Base-by-base conservation (phyloP, 495 filamentous ascomycete genomes). In the Hypoxylon cercidicola region DNA sequence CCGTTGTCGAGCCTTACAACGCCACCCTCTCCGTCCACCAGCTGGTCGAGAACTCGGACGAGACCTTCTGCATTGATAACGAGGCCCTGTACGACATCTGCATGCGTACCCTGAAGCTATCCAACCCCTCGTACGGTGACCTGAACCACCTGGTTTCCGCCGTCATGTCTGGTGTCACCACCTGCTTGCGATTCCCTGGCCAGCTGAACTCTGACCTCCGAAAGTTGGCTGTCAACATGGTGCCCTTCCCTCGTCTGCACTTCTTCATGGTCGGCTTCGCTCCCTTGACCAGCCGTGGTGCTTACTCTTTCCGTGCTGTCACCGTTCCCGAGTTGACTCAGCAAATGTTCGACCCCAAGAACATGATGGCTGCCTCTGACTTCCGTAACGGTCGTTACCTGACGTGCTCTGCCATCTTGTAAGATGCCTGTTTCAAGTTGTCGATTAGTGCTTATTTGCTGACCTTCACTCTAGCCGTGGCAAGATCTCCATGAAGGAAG, bases 251-350 rank as follows among this genome's bases (percentile, higher is more conserved):
- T 74, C 95, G 95, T 90, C 91, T 99, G 55, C 95, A 99, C 83
- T 99, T 99, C 91, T 99, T 99, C 90, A 99, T 99, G 95, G 96
- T 99, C 77, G 95, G 95, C 77, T 99, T 99, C 80, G 94, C 95
- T 79, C 95, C 95, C 77, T 88, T 99, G 69, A 99, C 95, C 77
- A 94, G 91, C 86, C 93, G 95, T 79, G 93, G 93, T 74, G 88
- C 93, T 72, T 76, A 93, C 86, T 89, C 89, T 63, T 99, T 98
- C 95, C 96, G 95, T 77, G 93, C 96, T 65, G 89, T 99, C 78
- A 91, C 88, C 75, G 95, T 99, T 61, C 95, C 96, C 32, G 95
- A 99, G 86, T 87, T 99, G 80, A 99, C 95, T 75, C 95, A 99
- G 85, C 95, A 99, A 82, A 99, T 99, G 93, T 99, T 92, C 85